Base-by-base conservation (phyloP, 2,329 filamentous ascomycete genomes). In the Botrytis hyacinthi region DNA sequence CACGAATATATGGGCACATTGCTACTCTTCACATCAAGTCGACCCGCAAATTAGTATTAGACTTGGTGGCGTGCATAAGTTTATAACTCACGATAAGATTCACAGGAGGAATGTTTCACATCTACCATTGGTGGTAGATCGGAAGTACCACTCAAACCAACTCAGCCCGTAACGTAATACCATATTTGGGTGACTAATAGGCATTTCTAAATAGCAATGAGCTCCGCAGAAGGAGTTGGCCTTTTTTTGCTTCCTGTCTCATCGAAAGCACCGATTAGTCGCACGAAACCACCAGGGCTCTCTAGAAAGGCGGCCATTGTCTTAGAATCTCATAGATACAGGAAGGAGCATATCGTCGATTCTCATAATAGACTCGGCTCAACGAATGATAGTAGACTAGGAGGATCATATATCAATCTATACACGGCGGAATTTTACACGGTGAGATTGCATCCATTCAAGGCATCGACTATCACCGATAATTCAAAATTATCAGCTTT, bases 401-500 rank as follows among this genome's bases (percentile, higher is more conserved):
- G 3, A 2, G 14, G n/a, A 29, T 29, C 3, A 54, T 29, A 54
- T 16, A 29, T 8, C 16, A 29, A 29, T 29, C 0, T 6, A n/a
- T 14, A 29, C n/a, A 54, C 6, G 16, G 5, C 4, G 2, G 8
- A 16, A 6, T 12, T 5, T 18, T 6, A 16, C 14, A 0, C n/a
- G 14, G n/a, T 7, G 5, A 16, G n/a, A 9, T 54, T n/a, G 14
- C 5, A 54, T 8, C 0, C 26, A 29, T 54, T 29, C 1, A 54
- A 29, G 9, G 6, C 8, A 7, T 26, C 8, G 26, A 29, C 6
- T 18, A 12, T 54, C n/a, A 16, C 51, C 3, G 14, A 18, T 6
- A 18, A 54, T 3, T 18, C 1, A 4, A n/a, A 54, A 18, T 0
- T 18, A 29, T 2, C 6, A 18, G 0, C 26, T 18, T 0, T 0